Evolutionary conservation across 2,329 filamentous ascomycete genomes (phyloP).

Genomic region (Pseudocercospora cruenta): DNA sequence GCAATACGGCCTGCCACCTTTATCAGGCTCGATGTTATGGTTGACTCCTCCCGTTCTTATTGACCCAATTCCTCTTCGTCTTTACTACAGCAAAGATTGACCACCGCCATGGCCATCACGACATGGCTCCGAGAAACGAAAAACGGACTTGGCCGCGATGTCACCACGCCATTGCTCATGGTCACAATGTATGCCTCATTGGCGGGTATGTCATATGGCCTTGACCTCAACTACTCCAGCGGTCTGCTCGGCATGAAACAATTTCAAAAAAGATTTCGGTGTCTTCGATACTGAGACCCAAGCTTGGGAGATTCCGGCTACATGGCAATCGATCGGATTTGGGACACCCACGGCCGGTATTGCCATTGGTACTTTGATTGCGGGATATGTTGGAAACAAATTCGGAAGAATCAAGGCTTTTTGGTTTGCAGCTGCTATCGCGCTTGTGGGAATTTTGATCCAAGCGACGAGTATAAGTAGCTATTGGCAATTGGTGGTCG

Average conservation of each 20-base stretch:
- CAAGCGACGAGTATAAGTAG: constrained; percentile 14
- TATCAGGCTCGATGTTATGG: neutral
- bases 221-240: constrained; percentile 21
- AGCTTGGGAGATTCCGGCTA: constrained; percentile 10
- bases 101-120: neutral
- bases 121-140: constrained; percentile 12
- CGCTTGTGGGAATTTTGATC: constrained; percentile 14
- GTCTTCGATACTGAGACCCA: neutral
- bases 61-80: neutral
- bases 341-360: constrained; percentile 14
- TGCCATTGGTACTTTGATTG: constrained; percentile 11
- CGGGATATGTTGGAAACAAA: constrained; percentile 11
- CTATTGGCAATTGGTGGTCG: constrained; percentile 16
- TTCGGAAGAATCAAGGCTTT: constrained; percentile 11
- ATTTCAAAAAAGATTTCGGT: constrained; percentile 21
- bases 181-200: constrained; percentile 17
- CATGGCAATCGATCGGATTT: constrained; percentile 15
- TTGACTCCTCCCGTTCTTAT: too few species aligned
- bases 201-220: constrained; percentile 22
- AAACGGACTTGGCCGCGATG: constrained; percentile 14
- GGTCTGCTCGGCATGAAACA: constrained; percentile 20
- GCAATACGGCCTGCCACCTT: neutral
- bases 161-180: constrained; percentile 11
- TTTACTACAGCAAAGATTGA: neutral
- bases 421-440: constrained; percentile 16